Percentiles rank a stretch among this genome's conserved stretches.
phyloP scores from a whole-genome alignment of 2,329 filamentous ascomycete genomes.

The Colletotrichum truncatum region DNA sequence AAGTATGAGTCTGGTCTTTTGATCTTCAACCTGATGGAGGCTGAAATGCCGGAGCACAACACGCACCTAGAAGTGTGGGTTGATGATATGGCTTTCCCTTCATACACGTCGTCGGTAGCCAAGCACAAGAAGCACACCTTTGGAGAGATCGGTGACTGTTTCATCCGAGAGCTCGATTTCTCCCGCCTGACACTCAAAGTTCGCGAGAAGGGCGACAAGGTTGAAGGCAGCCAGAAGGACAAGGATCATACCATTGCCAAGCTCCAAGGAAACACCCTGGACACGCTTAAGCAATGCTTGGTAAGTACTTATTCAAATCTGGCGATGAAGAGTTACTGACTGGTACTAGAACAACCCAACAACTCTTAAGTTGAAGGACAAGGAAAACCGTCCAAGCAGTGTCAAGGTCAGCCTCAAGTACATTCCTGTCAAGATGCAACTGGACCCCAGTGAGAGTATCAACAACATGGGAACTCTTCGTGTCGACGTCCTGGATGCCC shows the following conservation, averaged over 20 bases:
- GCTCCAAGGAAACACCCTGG: conserved; percentile 83
- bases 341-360: conserved; percentile 82
- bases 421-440: conserved; percentile 90
- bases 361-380: conserved; percentile 79
- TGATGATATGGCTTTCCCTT: conserved; percentile 93
- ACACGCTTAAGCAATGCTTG: conserved; percentile 87
- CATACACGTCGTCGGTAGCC: conserved; percentile 83
- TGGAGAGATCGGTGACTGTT: conserved; percentile 93
- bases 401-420: conserved; percentile 95
- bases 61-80: conserved; percentile 88
- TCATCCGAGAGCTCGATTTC: conserved; percentile 97
- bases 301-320: conserved; percentile 56
- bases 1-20: conserved; percentile 91
- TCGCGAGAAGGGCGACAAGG: conserved; percentile 80
- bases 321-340: background rate
- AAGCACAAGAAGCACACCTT: conserved; percentile 76
- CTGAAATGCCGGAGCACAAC: conserved; percentile 79
- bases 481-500: conserved; percentile 89
- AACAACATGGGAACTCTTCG: conserved; percentile 98
- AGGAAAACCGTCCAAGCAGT: conserved; percentile 78
- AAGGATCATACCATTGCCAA: conserved; percentile 83
- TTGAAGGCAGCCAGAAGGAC: conserved; percentile 68
- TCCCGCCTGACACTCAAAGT: conserved; percentile 91
- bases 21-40: conserved; percentile 94
- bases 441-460: conserved; percentile 95